Base-by-base conservation (phyloP, 2,329 filamentous ascomycete genomes). In the Alternaria sp. region DNA sequence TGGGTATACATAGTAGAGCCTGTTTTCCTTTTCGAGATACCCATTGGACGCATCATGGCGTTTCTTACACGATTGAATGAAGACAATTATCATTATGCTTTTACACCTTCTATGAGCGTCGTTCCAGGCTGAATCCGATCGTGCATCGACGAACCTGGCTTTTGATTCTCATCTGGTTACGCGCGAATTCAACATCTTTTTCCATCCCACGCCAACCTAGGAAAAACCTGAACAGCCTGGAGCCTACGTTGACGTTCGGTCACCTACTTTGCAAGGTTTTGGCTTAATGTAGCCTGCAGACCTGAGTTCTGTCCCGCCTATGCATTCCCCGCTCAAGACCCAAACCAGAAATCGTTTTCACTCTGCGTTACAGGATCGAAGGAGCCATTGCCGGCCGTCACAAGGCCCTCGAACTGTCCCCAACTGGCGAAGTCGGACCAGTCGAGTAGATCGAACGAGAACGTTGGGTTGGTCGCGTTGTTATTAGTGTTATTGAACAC, bases 331-430 rank as follows among this genome's bases (percentile, higher is more conserved):
- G 12, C 43, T 32, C 43, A 46, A 23, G 53, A 28, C 8, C 43
- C 55, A 32, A 62, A 52, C 43, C 57, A 57, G 26, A 62, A 62
- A 8, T 62, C 55, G 4, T 56, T 49, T 7, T 56, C 62, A 43
- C 75, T 74, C 1, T 68, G 68, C 17, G 72, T 69, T 17, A 72
- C 71, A 8, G 71, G 70, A 57, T 78, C 77, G 44, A 78, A 71
- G 57, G 76, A 70, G 1, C 76, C 74, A 46, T 75, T 77, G 1
- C 77, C 76, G 8, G 74, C 72, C 11, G 77, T 79, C 0, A 80
- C 78, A 44, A 80, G 63, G 36, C 77, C 78, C 55, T 79, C 77
- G 52, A 80, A 80, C 50, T 79, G 76, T 4, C 77, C 77, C 78
- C 78, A 80, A 43, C 76, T 78, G 5, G 77, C 76, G 49, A 79